Evolutionary conservation across 805 yeast genomes (phyloP).

Genomic region (Lachancea lanzarotensis): DNA sequence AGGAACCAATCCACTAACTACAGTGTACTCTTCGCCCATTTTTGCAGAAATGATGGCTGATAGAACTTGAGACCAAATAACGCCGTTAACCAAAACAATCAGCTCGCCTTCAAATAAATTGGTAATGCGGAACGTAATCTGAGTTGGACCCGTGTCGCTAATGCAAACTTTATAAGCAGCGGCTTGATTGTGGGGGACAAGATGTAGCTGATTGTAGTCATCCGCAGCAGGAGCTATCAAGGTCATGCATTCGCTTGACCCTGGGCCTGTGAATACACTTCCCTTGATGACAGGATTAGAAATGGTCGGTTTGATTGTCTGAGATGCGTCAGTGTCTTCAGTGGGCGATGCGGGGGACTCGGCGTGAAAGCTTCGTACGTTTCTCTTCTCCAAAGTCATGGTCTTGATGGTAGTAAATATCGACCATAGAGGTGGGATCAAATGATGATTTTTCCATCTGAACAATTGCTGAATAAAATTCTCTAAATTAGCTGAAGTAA

Average conservation of each 20-base stretch:
- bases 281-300: conserved; percentile 21
- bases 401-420: conserved; percentile 45
- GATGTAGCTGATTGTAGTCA: conserved; percentile 26
- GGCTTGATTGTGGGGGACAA: conserved; percentile 27
- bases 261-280: conserved; percentile 28
- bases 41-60: conserved; percentile 37
- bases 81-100: conserved; percentile 52
- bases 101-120: conserved; percentile 39
- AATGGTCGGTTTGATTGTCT: conserved; percentile 20
- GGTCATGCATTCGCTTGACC: conserved; percentile 32
- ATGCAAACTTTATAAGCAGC: conserved; percentile 36
- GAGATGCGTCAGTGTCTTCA: conserved; percentile 1
- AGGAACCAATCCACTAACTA: conserved; percentile 61
- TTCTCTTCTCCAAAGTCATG: conserved; percentile 41
- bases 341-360: conserved; percentile 2
- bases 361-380: conserved; percentile 33
- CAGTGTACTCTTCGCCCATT: conserved; percentile 44
- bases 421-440: conserved; percentile 48
- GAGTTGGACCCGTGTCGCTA: conserved; percentile 46
- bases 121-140: conserved; percentile 45
- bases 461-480: conserved; percentile 29
- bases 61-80: conserved; percentile 61
- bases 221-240: conserved; percentile 30
- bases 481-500: conserved; percentile 25
- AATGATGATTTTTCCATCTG: conserved; percentile 22